Percentiles rank a stretch among this genome's conserved stretches.
These are phyloP conservation scores for Suaeda aralocaspica DNA, from an alignment of 148 eudicot genomes.

Conservation along the genomic window DNA sequence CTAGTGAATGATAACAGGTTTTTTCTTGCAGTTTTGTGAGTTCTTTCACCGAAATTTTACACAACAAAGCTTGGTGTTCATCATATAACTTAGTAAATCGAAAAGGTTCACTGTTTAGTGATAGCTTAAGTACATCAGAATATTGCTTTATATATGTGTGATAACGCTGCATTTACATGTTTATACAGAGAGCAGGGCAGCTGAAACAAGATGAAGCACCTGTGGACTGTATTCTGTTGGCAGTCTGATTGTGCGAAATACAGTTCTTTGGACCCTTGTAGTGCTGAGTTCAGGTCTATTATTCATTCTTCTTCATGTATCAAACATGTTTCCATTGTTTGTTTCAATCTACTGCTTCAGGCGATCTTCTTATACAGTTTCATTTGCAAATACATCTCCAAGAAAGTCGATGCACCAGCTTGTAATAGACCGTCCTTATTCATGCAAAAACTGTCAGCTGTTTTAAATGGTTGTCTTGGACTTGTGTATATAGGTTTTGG, in stretches of 20 bases:
- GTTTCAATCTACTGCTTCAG: constrained; percentile 45
- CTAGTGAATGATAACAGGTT: no score
- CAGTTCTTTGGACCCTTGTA: constrained; percentile 16
- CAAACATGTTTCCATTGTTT: constrained; percentile 50
- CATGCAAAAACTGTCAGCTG: constrained; percentile 44
- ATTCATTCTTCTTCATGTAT: constrained; percentile 62
- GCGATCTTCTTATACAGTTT: constrained; percentile 18
- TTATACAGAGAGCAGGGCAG: no score
- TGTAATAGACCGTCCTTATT: constrained; percentile 21
- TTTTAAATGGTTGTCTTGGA: constrained; percentile 52
- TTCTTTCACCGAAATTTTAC: no score
- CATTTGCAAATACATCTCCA: no score
- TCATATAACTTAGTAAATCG: no score
- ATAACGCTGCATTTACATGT: no score
- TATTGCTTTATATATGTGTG: no score
- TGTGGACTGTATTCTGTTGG: constrained; percentile 34
- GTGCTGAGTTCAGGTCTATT: constrained; percentile 30
- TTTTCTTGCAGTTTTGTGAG: no score
- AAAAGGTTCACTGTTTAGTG: no score
- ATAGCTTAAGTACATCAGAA: no score
- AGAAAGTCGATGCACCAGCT: constrained; percentile 23
- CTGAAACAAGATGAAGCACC: constrained; percentile 14
- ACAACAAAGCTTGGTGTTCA: no score
- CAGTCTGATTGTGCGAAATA: constrained; percentile 23
- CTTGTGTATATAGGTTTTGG: constrained; percentile 20